These are phyloP conservation scores for Flaveria ramosissima DNA, from an alignment of 129 eudicot genomes.

Conservation along the genomic window DNA sequence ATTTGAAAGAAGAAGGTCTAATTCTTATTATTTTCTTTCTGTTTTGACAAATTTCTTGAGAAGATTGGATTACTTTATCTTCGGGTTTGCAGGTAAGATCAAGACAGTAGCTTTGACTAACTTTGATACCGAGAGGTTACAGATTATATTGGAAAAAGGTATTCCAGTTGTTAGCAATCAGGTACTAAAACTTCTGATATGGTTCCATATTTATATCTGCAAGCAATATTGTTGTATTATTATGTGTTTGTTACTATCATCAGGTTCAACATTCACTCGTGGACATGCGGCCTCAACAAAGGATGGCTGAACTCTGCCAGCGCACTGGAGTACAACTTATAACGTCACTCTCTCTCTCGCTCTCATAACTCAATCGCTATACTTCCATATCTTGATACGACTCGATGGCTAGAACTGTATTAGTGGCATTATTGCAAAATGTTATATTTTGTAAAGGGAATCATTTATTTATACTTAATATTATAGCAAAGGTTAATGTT, in stretches of 20 bases:
- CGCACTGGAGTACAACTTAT: slow-evolving; percentile 94
- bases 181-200: slow-evolving; percentile 37
- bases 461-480: not conserved
- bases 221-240: not conserved
- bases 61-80: slow-evolving; percentile 37
- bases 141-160: slow-evolving; percentile 81
- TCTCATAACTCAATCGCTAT: slow-evolving; percentile 3
- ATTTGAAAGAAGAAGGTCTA: slow-evolving; percentile 91
- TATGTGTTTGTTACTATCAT: slow-evolving; percentile 16
- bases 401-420: not conserved
- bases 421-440: not conserved
- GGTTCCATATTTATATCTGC: not conserved
- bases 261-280: slow-evolving; percentile 98
- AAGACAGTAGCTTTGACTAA: slow-evolving; percentile 97
- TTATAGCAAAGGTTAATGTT: slow-evolving; percentile 2
- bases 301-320: slow-evolving; percentile 97
- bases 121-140: slow-evolving; percentile 81
- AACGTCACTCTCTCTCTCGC: slow-evolving; percentile 80
- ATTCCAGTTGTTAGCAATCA: slow-evolving; percentile 97
- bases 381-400: not conserved
- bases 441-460: not conserved
- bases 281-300: slow-evolving; percentile 99
- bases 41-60: slow-evolving; percentile 29
- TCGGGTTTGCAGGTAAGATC: slow-evolving; percentile 73
- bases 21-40: slow-evolving; percentile 9